Evolutionary conservation across 208 protist species (phyloP).

Genomic region (Acanthamoeba lugdunensis): DNA sequence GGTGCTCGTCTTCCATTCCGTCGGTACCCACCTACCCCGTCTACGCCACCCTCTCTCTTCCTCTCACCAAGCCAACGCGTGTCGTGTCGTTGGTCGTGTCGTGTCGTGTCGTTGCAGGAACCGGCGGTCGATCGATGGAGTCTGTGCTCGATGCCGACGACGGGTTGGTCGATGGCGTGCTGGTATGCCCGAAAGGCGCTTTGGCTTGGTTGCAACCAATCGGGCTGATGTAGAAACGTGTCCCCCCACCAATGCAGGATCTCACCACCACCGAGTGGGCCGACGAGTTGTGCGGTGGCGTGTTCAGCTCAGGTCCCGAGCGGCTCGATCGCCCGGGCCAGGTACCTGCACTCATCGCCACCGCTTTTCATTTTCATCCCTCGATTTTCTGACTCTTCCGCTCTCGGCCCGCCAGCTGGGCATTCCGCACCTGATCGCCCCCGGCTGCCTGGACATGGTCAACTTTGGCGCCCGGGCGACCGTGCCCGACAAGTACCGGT

Average conservation of each 20-base stretch:
- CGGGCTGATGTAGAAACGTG: too few species aligned
- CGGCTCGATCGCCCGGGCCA: constrained; percentile 62
- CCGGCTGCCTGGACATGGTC: constrained; percentile 69
- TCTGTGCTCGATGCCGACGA: constrained; percentile 22
- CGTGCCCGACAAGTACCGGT: constrained; percentile 47
- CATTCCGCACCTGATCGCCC: constrained; percentile 62
- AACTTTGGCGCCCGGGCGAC: constrained; percentile 30
- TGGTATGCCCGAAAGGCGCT: not conserved
- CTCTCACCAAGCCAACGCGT: not conserved
- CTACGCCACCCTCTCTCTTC: too few species aligned
- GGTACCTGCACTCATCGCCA: not conserved
- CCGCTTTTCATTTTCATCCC: not conserved
- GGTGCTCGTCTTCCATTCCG: constrained; percentile 58
- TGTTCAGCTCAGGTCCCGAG: constrained; percentile 38
- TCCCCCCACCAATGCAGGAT: too few species aligned
- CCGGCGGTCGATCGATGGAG: constrained; percentile 44
- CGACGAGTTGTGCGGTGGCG: constrained; percentile 65
- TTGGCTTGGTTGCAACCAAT: too few species aligned
- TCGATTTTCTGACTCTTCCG: not conserved
- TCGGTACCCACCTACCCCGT: not conserved
- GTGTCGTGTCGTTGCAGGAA: constrained; percentile 6
- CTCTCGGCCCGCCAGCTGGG: not conserved
- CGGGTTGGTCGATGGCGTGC: constrained; percentile 4
- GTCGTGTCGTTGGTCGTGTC: not conserved
- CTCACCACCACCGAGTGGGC: constrained; percentile 69